Evolutionary conservation across 2,329 filamentous ascomycete genomes (phyloP).

Genomic region (Eutypa lata): DNA sequence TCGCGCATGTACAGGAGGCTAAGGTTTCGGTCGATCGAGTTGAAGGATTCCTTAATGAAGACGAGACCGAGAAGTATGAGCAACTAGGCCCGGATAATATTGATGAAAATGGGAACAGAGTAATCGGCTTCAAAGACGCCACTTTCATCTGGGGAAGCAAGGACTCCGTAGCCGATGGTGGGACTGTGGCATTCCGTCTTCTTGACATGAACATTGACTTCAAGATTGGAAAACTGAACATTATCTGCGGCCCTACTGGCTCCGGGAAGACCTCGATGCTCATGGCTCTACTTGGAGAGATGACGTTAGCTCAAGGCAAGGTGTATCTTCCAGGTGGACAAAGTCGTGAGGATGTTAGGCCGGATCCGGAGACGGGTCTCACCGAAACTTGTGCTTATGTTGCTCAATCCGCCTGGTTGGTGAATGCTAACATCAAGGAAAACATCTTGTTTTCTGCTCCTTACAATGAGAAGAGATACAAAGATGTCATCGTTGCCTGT

Average conservation of each 20-base stretch:
- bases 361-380: conserved; percentile 79
- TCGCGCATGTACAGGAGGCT: conserved; percentile 94
- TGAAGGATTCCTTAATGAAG: conserved; percentile 87
- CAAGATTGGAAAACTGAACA: conserved; percentile 79
- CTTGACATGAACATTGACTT: conserved; percentile 84
- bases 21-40: conserved; percentile 97
- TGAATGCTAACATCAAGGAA: conserved; percentile 92
- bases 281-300: conserved; percentile 94
- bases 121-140: conserved; percentile 81
- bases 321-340: conserved; percentile 83
- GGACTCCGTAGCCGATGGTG: conserved; percentile 57
- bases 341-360: conserved; percentile 79
- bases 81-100: conserved; percentile 72
- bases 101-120: conserved; percentile 64
- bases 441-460: conserved; percentile 90
- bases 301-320: conserved; percentile 78
- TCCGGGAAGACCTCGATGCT: conserved; percentile 93
- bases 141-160: conserved; percentile 87
- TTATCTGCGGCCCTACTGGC: conserved; percentile 89
- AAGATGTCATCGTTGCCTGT: conserved; percentile 84
- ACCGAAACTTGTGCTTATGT: conserved; percentile 95
- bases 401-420: conserved; percentile 93
- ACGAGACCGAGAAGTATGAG: conserved; percentile 92
- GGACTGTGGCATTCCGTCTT: conserved; percentile 74
- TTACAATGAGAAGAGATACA: conserved; percentile 79